These are phyloP conservation scores for Pseudevernia furfuracea DNA, from an alignment of 495 filamentous ascomycete species.

Conservation along the genomic window DNA sequence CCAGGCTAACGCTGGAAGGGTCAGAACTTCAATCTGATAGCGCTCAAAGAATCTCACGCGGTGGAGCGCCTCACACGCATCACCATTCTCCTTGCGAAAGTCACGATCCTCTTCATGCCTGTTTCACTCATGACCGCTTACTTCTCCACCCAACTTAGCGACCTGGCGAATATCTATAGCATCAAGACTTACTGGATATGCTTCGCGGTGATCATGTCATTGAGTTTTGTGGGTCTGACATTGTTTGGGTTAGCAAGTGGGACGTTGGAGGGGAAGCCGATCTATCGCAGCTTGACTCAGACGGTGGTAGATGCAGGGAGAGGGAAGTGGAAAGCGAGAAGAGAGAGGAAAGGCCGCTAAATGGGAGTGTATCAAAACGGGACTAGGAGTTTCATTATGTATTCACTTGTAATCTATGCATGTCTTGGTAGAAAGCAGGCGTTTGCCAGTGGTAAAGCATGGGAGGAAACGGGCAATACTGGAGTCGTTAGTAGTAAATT, in stretches of 20 bases:
- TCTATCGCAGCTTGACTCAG: constrained; percentile 31
- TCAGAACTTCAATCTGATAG: constrained; percentile 82
- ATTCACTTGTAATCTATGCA: background rate
- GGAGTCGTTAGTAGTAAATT: no score
- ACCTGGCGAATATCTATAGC: constrained; percentile 51
- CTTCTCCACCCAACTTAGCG: constrained; percentile 64
- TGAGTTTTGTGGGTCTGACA: constrained; percentile 52
- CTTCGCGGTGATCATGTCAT: constrained; percentile 59
- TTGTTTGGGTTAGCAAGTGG: constrained; percentile 42
- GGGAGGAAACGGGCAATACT: no score
- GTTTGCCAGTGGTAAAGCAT: background rate
- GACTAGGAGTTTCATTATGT: background rate
- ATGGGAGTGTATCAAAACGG: background rate
- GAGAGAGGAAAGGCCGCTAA: constrained; percentile 1
- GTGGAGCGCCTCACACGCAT: constrained; percentile 72
- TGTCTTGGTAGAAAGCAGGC: background rate
- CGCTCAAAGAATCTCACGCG: constrained; percentile 71
- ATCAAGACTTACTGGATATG: constrained; percentile 61
- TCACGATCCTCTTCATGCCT: constrained; percentile 77
- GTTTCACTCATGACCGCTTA: constrained; percentile 80
- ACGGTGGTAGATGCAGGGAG: constrained; percentile 7
- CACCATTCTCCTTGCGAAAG: constrained; percentile 75
- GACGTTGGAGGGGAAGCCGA: constrained; percentile 44
- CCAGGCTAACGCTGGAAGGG: constrained; percentile 20
- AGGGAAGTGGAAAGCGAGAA: constrained; percentile 10